Percentiles rank a stretch among this genome's conserved stretches.
phyloP scores from a whole-genome alignment of 441 rosid genomes.

The Syzygium malaccense region DNA sequence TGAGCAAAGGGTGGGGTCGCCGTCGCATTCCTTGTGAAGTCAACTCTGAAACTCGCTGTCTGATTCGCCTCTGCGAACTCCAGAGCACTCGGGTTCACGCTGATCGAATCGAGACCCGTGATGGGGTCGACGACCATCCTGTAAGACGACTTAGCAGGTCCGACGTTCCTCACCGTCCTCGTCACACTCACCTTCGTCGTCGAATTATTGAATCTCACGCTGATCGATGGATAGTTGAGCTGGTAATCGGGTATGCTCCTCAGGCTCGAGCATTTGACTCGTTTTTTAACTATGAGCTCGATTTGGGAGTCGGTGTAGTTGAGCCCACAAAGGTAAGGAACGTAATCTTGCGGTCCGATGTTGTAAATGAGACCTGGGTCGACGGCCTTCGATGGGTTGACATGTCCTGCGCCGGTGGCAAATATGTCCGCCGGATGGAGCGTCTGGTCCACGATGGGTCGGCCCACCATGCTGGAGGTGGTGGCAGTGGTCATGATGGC shows the following conservation, averaged over 20 bases:
- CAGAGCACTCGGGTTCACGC: not conserved
- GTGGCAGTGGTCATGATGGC: not conserved
- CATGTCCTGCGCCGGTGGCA: not conserved
- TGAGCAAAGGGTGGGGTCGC: not conserved
- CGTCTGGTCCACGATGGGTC: no score
- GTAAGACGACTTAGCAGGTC: not conserved
- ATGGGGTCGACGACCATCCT: not conserved
- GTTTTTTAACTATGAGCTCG: not conserved
- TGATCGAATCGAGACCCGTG: not conserved
- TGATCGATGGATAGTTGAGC: no score
- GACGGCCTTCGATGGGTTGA: not conserved
- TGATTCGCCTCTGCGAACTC: not conserved
- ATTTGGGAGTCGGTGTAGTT: not conserved
- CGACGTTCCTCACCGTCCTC: not conserved
- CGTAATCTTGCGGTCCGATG: not conserved
- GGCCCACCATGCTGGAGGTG: no score
- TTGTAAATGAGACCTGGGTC: not conserved
- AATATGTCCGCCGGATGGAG: not conserved
- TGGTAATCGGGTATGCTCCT: no score
- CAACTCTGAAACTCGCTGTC: not conserved
- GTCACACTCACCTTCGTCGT: not conserved
- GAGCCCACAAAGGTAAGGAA: not conserved
- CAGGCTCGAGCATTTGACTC: not conserved
- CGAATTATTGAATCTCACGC: no score
- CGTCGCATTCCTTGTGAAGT: not conserved